A percentile compares a stretch with the other conserved stretches of the same genome.
Evolutionary conservation across 768 basidiomycete genomes (phyloP).

Genomic region (Macrocybe gigantea): DNA sequence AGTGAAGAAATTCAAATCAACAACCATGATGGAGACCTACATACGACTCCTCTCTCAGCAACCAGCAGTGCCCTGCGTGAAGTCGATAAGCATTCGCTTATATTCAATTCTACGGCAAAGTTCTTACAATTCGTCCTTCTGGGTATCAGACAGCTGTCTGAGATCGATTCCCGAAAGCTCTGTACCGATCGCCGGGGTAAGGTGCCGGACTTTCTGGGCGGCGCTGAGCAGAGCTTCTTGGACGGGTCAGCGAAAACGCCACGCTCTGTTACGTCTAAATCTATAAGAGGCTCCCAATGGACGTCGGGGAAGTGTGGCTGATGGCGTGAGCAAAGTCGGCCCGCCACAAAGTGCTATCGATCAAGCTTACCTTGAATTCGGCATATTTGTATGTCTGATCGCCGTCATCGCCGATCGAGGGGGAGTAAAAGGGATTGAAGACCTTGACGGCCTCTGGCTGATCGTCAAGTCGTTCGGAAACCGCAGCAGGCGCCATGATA

Average conservation of each 20-base stretch:
- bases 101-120: background rate
- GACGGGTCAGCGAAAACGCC: constrained; percentile 62
- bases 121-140: constrained; percentile 77
- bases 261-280: constrained; percentile 58
- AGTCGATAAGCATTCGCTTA: constrained; percentile 7
- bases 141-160: constrained; percentile 53
- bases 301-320: constrained; percentile 63
- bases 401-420: constrained; percentile 42
- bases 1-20: background rate
- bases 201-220: constrained; percentile 59
- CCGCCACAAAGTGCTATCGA: background rate
- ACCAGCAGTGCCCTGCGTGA: constrained; percentile 56
- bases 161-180: constrained; percentile 73
- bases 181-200: constrained; percentile 71
- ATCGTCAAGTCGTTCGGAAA: constrained; percentile 1
- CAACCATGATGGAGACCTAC: constrained; percentile 23
- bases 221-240: constrained; percentile 61
- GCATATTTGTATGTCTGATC: constrained; percentile 49
- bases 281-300: constrained; percentile 57
- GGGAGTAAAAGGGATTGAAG: constrained; percentile 68
- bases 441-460: constrained; percentile 20
- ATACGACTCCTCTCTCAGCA: constrained; percentile 73
- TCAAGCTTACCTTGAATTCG: constrained; percentile 47
- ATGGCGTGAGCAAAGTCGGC: background rate
- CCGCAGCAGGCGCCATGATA: background rate